Percentiles rank a stretch among this genome's conserved stretches.
Conservation (phyloP, 2,329 filamentous ascomycete species). For the Trichoderma pleuroti region DNA sequence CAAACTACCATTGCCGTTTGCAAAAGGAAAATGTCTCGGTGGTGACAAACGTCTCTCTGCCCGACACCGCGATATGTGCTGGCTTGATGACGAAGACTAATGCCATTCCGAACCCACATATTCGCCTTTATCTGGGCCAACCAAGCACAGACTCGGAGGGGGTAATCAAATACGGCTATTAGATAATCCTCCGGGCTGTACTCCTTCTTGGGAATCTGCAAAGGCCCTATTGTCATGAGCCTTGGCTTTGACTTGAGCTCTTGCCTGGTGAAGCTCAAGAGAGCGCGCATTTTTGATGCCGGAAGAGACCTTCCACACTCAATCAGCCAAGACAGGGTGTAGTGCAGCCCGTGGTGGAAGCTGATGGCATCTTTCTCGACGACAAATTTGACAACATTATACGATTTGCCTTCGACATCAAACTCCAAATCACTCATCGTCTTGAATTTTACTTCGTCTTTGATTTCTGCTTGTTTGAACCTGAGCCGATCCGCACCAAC, state of each 20-base stretch:
- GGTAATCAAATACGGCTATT: conserved; percentile 87
- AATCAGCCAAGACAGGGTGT: conserved; percentile 91
- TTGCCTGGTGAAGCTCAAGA: conserved; percentile 69
- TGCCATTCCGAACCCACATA: conserved; percentile 98
- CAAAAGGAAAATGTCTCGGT: conserved; percentile 89
- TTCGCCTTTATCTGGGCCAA: conserved; percentile 96
- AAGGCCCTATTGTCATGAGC: conserved; percentile 52
- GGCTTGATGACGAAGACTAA: conserved; percentile 92
- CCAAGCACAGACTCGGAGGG: conserved; percentile 91
- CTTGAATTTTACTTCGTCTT: conserved; percentile 81
- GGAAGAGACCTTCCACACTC: conserved; percentile 80
- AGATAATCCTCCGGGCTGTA: conserved; percentile 72
- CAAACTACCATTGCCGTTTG: conserved; percentile 89
- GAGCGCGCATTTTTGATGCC: conserved; percentile 59
- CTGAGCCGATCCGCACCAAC: conserved; percentile 82
- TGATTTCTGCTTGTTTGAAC: conserved; percentile 85
- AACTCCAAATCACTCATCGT: conserved; percentile 75
- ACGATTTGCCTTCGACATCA: conserved; percentile 54
- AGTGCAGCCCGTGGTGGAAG: conserved; percentile 96
- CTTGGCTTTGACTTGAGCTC: conserved; percentile 65
- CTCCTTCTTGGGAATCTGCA: conserved; percentile 53
- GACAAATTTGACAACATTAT: conserved; percentile 77
- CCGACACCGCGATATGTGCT: conserved; percentile 86
- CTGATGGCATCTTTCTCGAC: conserved; percentile 90
- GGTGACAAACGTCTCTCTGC: conserved; percentile 87